Conservation (phyloP, 495 filamentous ascomycete species). For the Trichoderma virens region DNA sequence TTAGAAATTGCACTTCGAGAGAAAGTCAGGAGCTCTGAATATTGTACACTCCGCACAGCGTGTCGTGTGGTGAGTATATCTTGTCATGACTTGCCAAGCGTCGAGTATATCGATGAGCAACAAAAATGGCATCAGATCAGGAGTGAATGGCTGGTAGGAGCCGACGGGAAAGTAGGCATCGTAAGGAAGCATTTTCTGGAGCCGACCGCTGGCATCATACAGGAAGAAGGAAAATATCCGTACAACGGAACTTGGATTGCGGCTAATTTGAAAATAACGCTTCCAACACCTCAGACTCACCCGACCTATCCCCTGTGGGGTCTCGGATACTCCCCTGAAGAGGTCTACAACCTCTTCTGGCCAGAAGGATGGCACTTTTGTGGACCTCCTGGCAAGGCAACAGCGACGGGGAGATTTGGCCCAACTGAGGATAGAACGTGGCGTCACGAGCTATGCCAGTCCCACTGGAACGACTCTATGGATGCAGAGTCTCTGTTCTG, state of each 20-base stretch:
- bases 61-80: too few species aligned
- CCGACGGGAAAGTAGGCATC: conserved; percentile 46
- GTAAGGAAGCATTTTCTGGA: conserved; percentile 44
- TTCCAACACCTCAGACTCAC: conserved; percentile 39
- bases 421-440: conserved; percentile 33
- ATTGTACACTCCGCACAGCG: too few species aligned
- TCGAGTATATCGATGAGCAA: too few species aligned
- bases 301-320: conserved; percentile 27
- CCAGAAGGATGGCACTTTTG: conserved; percentile 40
- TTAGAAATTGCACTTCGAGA: too few species aligned
- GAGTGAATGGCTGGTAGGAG: conserved; percentile 27
- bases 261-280: conserved; percentile 38
- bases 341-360: conserved; percentile 46
- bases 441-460: conserved; percentile 24
- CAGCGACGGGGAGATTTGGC: conserved; percentile 44
- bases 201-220: conserved; percentile 27
- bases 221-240: conserved; percentile 28
- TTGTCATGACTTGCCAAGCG: too few species aligned
- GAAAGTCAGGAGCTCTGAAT: too few species aligned
- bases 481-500: too few species aligned
- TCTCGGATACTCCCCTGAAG: conserved; percentile 17
- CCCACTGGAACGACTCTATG: too few species aligned
- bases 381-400: conserved; percentile 34
- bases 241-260: conserved; percentile 50
- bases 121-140: too few species aligned